Evolutionary conservation across 495 filamentous ascomycete genomes (phyloP), one percentile per base, ranked within the genome.

Genomic region (Aeminium ludgeri): DNA sequence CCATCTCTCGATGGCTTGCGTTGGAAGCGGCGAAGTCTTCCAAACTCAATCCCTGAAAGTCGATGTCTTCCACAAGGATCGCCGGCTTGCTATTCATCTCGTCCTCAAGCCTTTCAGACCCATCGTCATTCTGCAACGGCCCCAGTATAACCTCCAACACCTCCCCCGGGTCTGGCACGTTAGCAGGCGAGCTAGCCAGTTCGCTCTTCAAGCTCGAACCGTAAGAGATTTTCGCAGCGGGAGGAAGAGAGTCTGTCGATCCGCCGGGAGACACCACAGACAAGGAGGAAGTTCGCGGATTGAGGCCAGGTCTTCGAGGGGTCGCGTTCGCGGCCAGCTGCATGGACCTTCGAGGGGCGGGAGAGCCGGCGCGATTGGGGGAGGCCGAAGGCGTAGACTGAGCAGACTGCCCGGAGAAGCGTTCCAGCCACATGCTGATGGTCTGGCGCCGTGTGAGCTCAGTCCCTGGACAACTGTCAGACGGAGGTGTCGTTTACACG

Each of bases 361-460:
- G 85, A 47, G 80, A 86, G 50, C 72, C 74, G 20, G 76, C 65
- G 51, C 81, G 73, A 55, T 68, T 75, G 38, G 64, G 67, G 11
- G 69, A 60, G 33, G 70, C 62, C 40, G 73, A 70, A 38, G 74
- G 76, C 30, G 69, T 66, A 35, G 73, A 67, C 38, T 74, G 69
- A 45, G 69, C 71, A 36, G 78, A 73, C 57, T 81, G 76, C 53
- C 73, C 76, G 39, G 80, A 76, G 45, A 87, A 76, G 53, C 83
- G 77, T 67, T 92, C 83, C 49, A 86, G 76, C 81, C 82, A 89
- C 85, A 91, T 91, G 12, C 20, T 38, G n/a, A n/a, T n/a, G n/a
- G n/a, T n/a, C n/a, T n/a, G n/a, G n/a, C n/a, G n/a, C n/a, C n/a
- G n/a, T n/a, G n/a, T n/a, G n/a, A n/a, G n/a, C n/a, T n/a, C n/a